Conservation (phyloP, 2,329 filamentous ascomycete species). For the Cordyceps javanica region DNA sequence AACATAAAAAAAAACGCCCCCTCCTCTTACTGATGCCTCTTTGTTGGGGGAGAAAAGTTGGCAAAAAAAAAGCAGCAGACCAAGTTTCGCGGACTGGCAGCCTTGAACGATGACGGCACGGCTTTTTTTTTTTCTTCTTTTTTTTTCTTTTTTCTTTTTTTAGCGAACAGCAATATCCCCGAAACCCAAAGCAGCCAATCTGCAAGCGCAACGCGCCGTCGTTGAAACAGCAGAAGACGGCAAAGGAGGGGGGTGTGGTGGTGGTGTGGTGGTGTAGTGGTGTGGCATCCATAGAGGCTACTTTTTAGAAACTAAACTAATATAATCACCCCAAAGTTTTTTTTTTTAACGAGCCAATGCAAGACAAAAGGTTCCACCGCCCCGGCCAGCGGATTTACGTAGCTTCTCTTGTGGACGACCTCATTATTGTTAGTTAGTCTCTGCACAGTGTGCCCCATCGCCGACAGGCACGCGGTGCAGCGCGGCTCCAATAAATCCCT, state of each 20-base stretch:
- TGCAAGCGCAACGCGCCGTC: no score
- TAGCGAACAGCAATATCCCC: background rate
- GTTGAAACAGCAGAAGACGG: background rate
- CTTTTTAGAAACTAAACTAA: no score
- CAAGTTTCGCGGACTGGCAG: background rate
- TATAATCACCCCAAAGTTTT: no score
- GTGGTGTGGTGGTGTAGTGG: no score
- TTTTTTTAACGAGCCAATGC: background rate
- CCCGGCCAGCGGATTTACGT: conserved; percentile 1
- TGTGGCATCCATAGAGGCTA: no score
- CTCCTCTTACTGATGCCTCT: no score
- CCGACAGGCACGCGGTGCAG: no score
- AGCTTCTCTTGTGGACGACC: background rate
- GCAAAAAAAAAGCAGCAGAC: no score
- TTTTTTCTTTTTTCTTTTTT: background rate
- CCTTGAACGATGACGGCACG: background rate
- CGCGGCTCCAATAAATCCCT: no score
- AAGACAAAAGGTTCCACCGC: conserved; percentile 3
- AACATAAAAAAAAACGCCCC: no score
- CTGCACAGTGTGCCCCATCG: background rate
- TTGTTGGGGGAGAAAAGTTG: no score
- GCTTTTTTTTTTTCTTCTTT: background rate
- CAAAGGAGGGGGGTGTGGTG: no score
- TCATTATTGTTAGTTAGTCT: background rate
- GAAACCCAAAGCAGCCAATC: background rate